Evolutionary conservation across 169 alveolate genomes (phyloP).

Genomic region (Plasmodium cynomolgi): DNA sequence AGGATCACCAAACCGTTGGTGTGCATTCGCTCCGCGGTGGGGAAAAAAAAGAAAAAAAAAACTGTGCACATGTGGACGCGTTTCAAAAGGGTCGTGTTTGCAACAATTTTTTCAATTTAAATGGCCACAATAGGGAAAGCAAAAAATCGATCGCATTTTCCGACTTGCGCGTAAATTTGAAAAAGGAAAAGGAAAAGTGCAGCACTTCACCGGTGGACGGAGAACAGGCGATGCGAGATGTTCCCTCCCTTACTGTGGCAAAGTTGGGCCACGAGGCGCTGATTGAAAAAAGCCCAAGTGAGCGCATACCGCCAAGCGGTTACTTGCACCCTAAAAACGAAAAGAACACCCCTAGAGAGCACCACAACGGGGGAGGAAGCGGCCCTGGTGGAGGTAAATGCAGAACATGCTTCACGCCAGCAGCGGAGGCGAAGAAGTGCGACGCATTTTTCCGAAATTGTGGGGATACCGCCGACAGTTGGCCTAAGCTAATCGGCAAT

Average conservation of each 20-base stretch:
- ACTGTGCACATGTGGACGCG: slow-evolving; percentile 16
- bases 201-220: neutral
- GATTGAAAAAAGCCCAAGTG: neutral
- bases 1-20: neutral
- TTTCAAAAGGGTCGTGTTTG: neutral
- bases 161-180: neutral
- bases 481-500: neutral
- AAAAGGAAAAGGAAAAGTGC: neutral
- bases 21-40: slow-evolving; percentile 20
- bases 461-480: neutral
- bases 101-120: neutral
- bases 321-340: neutral
- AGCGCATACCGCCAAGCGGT: neutral
- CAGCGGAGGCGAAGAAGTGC: neutral
- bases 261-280: neutral
- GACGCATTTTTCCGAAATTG: neutral
- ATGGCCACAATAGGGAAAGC: neutral
- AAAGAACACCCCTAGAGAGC: neutral
- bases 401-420: neutral
- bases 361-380: neutral
- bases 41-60: slow-evolving; percentile 34
- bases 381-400: neutral
- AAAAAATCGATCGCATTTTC: slow-evolving; percentile 5
- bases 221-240: neutral
- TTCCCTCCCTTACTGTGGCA: neutral